Base-by-base conservation (phyloP, 129 eudicot species). In the Artemisia argyi region DNA sequence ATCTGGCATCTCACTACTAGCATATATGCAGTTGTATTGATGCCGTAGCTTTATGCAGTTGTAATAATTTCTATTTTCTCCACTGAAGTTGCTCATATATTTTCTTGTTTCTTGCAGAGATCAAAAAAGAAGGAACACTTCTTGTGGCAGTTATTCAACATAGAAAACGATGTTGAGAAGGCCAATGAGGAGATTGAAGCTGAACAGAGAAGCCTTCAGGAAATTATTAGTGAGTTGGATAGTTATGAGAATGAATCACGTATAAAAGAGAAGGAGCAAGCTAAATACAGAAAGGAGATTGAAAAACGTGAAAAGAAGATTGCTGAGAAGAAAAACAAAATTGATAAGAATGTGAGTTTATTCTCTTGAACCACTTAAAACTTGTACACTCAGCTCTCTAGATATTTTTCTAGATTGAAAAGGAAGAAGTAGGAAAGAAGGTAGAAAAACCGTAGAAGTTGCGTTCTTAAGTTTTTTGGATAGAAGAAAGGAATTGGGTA, bases 101-200 rank as follows among this genome's bases (percentile, higher is more conserved):
- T 52, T 26, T 52, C 60, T 56, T 44, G 75, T 17, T 2, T 64
- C 8, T 35, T 80, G 80, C 94, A 95, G 99, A 95, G 84, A 88
- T 73, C 87, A 28, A 76, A 88, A 83, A 95, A 95, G 96, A 87
- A 79, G 73, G 97, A 95, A 74, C 94, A 95, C 83, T 90, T 73
- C 80, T 78, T 95, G 59, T 95, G 99, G 99, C 96, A 95, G 78
- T 70, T 95, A 20, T 88, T 75, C 35, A 90, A 83, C 84, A 84
- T 95, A 69, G 87, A 90, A 79, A 90, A 82, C 18, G 99, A 95
- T 68, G 80, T 83, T 72, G 86, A 85, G 49, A 90, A 88, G 75
- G 89, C 90, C 22, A 88, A 85, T 57, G 80, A 88, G 75, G 99
- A 95, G 32, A 83, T 90, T 55, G 94, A 86, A 57, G 88, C 76